Conservation (phyloP, 2,329 filamentous ascomycete genomes). For the Scedosporium dehoogii region DNA sequence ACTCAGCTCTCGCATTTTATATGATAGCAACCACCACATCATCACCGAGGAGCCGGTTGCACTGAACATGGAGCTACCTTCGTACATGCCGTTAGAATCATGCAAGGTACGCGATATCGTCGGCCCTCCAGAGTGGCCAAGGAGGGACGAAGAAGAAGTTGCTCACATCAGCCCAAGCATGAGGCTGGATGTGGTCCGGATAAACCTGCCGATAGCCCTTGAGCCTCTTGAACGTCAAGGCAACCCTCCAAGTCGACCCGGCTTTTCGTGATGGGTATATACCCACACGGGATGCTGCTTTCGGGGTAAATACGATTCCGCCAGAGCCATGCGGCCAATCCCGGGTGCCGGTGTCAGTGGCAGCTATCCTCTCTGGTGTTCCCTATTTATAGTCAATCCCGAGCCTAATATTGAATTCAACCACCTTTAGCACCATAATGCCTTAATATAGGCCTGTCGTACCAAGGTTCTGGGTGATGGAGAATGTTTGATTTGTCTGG, state of each 20-base stretch:
- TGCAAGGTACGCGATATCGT: constrained; percentile 3
- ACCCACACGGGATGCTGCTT: neutral
- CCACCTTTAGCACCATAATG: neutral
- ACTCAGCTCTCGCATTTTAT: neutral
- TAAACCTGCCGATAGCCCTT: neutral
- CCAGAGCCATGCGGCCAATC: neutral
- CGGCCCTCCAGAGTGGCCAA: neutral
- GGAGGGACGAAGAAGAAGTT: neutral
- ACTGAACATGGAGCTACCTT: neutral
- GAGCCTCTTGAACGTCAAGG: neutral
- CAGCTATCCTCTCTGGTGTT: neutral
- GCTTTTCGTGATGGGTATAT: neutral
- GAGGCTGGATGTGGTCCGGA: constrained; percentile 3
- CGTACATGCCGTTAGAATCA: neutral
- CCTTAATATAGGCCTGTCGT: neutral
- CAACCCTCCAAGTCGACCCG: neutral
- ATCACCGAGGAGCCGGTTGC: neutral
- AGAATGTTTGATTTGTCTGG: neutral
- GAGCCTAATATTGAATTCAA: constrained; percentile 4
- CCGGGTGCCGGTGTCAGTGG: neutral
- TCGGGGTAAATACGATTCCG: constrained; percentile 2
- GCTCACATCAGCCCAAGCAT: neutral
- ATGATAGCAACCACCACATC: neutral
- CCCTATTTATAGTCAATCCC: constrained; percentile 1
- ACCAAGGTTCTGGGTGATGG: neutral